A percentile compares a stretch with the other conserved stretches of the same genome.
Conservation (phyloP, 257 asterid species). For the Penstemon davidsonii region DNA sequence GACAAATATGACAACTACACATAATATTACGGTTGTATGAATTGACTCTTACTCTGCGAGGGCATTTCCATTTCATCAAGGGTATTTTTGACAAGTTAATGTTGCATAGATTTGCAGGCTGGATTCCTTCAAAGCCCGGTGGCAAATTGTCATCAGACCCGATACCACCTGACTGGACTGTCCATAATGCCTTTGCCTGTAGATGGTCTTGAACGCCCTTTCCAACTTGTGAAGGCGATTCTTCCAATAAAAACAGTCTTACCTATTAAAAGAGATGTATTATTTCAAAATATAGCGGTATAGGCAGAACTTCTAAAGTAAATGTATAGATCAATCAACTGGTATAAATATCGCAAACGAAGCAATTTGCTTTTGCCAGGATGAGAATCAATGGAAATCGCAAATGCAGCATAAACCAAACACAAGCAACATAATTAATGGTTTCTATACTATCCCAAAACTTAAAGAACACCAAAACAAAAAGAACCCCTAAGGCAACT, state of each 20-base stretch:
- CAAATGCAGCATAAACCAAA: slow-evolving; percentile 11
- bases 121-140: slow-evolving; percentile 81
- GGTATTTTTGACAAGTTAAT: slow-evolving; percentile 68
- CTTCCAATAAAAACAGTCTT: slow-evolving; percentile 78
- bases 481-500: background rate
- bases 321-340: slow-evolving; percentile 18
- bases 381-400: slow-evolving; percentile 5
- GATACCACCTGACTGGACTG: slow-evolving; percentile 42
- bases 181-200: slow-evolving; percentile 70
- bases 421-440: slow-evolving; percentile 8
- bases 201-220: slow-evolving; percentile 73
- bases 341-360: background rate
- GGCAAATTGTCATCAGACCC: slow-evolving; percentile 75
- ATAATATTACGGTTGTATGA: background rate
- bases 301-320: background rate
- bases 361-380: background rate
- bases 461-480: slow-evolving; percentile 3
- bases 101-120: slow-evolving; percentile 50
- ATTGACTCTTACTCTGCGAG: slow-evolving; percentile 58
- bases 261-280: slow-evolving; percentile 50
- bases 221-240: slow-evolving; percentile 79
- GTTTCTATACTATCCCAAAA: slow-evolving; percentile 1
- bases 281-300: slow-evolving; percentile 20
- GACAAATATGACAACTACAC: background rate
- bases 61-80: slow-evolving; percentile 67